Conservation (phyloP, 768 basidiomycete genomes). For the Leccinum disarticulatum region DNA sequence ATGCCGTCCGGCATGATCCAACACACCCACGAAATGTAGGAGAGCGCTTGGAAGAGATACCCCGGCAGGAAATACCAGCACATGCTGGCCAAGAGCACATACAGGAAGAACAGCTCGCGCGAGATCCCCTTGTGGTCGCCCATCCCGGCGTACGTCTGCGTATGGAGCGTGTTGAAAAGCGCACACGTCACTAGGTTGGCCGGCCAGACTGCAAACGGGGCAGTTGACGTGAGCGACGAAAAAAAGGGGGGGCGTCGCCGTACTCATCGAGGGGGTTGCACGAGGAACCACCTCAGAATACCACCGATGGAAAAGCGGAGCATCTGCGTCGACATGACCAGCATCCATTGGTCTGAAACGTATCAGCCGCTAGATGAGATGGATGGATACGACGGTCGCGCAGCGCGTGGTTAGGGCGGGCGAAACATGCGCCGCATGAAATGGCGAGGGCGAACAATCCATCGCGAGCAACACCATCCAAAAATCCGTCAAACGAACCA, state of each 20-base stretch:
- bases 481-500: not conserved
- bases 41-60: slow-evolving; percentile 67
- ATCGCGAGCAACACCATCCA: not conserved
- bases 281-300: slow-evolving; percentile 58
- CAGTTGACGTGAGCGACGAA: not conserved
- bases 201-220: slow-evolving; percentile 67
- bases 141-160: slow-evolving; percentile 45
- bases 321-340: slow-evolving; percentile 71
- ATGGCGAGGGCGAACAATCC: not conserved
- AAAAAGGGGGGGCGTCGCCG: slow-evolving; percentile 7
- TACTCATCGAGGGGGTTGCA: slow-evolving; percentile 64
- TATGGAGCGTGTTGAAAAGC: slow-evolving; percentile 73
- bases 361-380: not conserved
- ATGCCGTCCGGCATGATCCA: slow-evolving; percentile 74
- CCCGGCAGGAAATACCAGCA: slow-evolving; percentile 66
- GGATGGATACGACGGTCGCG: not conserved
- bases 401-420: not conserved
- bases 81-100: slow-evolving; percentile 34
- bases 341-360: slow-evolving; percentile 52
- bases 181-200: slow-evolving; percentile 67
- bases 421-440: not conserved
- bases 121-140: slow-evolving; percentile 47
- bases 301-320: slow-evolving; percentile 66
- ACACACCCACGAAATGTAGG: slow-evolving; percentile 60
- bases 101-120: slow-evolving; percentile 53